Conservation (phyloP, 345 rosid genomes). For the Eucalyptus guilfoylei region DNA sequence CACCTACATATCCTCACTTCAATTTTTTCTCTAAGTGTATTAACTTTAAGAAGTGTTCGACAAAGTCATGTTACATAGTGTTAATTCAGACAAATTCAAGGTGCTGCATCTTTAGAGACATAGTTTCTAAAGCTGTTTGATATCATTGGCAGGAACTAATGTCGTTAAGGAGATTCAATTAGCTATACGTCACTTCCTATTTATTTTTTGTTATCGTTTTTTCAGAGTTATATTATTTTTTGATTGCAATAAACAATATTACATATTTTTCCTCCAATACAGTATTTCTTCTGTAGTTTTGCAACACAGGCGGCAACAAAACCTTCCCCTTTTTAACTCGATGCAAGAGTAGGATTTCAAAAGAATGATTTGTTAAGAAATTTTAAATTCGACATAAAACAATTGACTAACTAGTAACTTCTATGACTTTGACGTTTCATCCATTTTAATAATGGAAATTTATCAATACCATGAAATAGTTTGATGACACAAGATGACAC, state of each 20-base stretch:
- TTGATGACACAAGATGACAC: neutral
- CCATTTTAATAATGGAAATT: neutral
- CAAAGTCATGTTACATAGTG: neutral
- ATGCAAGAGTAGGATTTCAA: neutral
- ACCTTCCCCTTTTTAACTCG: neutral
- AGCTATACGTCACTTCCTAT: neutral
- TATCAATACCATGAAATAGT: too few relatives aligned
- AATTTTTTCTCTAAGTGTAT: neutral
- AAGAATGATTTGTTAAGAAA: neutral
- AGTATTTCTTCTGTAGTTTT: neutral
- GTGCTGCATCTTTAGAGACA: too few relatives aligned
- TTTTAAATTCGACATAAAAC: neutral
- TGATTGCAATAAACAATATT: too few relatives aligned
- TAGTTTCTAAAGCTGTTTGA: neutral
- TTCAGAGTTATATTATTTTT: neutral
- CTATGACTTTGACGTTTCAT: neutral
- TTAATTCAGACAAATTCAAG: neutral
- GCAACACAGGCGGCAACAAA: neutral
- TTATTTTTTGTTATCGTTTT: neutral
- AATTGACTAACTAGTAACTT: neutral
- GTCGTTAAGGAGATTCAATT: neutral
- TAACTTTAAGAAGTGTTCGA: neutral
- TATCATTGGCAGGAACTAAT: neutral
- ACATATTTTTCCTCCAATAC: neutral
- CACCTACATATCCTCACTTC: neutral